A percentile compares a stretch with the other conserved stretches of the same genome.
phyloP scores from a whole-genome alignment of 2,329 filamentous ascomycete species.

The Chalaropsis thielavioides region DNA sequence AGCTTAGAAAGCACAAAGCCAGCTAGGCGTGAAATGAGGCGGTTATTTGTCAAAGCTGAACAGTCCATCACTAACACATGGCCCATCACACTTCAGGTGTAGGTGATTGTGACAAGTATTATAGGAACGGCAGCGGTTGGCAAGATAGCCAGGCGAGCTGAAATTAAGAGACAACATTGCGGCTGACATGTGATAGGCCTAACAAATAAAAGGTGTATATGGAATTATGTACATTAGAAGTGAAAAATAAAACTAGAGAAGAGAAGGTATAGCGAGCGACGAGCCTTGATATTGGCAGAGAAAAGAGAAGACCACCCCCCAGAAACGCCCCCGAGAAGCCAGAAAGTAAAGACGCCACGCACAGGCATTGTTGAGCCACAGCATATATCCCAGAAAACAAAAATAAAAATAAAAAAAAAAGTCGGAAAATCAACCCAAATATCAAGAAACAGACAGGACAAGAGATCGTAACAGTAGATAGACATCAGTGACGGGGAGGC shows the following conservation, averaged over 20 bases:
- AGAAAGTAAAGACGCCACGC: background rate
- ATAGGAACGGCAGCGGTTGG: background rate
- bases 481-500: no score
- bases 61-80: background rate
- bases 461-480: background rate
- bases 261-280: background rate
- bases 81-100: no score
- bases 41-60: background rate
- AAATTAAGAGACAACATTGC: no score
- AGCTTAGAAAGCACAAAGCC: no score
- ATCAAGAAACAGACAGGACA: constrained; percentile 5
- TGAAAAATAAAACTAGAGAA: constrained; percentile 4
- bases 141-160: background rate
- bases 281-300: background rate
- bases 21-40: no score
- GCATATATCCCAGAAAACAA: background rate
- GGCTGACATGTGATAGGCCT: background rate
- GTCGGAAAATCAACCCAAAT: background rate
- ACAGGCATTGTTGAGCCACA: background rate
- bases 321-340: background rate
- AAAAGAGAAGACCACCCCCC: background rate
- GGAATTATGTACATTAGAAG: constrained; percentile 14
- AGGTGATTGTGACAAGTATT: no score
- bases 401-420: background rate
- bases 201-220: constrained; percentile 15